These are phyloP conservation scores for Globisporangium solare DNA, from an alignment of 352 stramenopile genomes.

Conservation along the genomic window DNA sequence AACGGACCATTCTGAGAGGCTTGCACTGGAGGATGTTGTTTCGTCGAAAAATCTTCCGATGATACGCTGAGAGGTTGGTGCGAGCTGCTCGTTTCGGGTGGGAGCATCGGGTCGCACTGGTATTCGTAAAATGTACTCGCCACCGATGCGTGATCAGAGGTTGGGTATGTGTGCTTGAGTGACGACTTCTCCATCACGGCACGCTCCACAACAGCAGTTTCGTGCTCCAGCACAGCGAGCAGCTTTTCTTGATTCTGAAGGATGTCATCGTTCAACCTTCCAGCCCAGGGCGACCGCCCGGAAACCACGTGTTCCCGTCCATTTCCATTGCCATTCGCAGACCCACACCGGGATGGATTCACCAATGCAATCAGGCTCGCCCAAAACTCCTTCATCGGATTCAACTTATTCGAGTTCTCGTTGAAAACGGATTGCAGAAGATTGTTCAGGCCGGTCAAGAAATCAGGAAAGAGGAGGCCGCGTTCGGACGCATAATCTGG, in stretches of 20 bases:
- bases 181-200: constrained; percentile 79
- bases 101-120: constrained; percentile 53
- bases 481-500: constrained; percentile 40
- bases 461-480: constrained; percentile 54
- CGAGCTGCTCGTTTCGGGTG: constrained; percentile 20
- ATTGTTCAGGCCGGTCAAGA: constrained; percentile 39
- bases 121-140: constrained; percentile 52
- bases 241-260: constrained; percentile 80
- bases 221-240: constrained; percentile 68
- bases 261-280: constrained; percentile 71
- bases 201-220: constrained; percentile 70
- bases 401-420: constrained; percentile 22
- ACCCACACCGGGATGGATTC: constrained; percentile 11
- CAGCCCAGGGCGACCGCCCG: constrained; percentile 36
- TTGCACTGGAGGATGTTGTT: background rate
- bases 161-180: constrained; percentile 60
- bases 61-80: background rate
- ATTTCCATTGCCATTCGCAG: background rate
- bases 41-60: background rate
- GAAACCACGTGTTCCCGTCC: constrained; percentile 11
- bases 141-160: constrained; percentile 19
- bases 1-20: background rate
- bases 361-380: constrained; percentile 33
- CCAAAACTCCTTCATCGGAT: constrained; percentile 53
- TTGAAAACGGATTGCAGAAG: constrained; percentile 34